Evolutionary conservation across 2,329 filamentous ascomycete species (phyloP).

Genomic region (Blastomyces parvus): DNA sequence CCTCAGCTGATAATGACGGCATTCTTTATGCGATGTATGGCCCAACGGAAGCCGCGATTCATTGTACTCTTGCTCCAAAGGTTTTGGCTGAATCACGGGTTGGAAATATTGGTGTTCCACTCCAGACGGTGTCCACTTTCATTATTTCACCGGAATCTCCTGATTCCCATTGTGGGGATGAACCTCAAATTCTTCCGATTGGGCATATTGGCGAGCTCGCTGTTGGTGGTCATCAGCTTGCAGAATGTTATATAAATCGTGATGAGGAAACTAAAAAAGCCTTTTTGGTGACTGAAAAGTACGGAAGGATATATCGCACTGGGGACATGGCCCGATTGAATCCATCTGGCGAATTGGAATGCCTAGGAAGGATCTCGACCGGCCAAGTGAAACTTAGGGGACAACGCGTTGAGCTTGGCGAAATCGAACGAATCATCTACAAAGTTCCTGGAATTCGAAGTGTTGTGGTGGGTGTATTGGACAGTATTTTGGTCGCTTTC

Average conservation of each 20-base stretch:
- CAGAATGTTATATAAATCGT: slow-evolving; percentile 71
- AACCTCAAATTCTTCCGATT: slow-evolving; percentile 48
- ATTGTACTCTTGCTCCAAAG: slow-evolving; percentile 66
- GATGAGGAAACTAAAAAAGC: slow-evolving; percentile 61
- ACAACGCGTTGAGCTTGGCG: slow-evolving; percentile 73
- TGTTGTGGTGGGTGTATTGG: slow-evolving; percentile 57
- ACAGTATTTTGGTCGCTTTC: slow-evolving; percentile 63
- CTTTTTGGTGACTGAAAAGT: slow-evolving; percentile 56
- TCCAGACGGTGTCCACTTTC: slow-evolving; percentile 73
- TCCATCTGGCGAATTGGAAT: slow-evolving; percentile 63
- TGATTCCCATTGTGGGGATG: slow-evolving; percentile 8
- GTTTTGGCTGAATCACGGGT: slow-evolving; percentile 50
- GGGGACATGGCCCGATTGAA: slow-evolving; percentile 70
- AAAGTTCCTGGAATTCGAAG: slow-evolving; percentile 53
- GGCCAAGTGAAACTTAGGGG: slow-evolving; percentile 82
- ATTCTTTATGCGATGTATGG: slow-evolving; percentile 92
- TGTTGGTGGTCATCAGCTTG: slow-evolving; percentile 70
- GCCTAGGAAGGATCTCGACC: slow-evolving; percentile 65
- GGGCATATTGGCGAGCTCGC: slow-evolving; percentile 71
- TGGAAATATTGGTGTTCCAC: slow-evolving; percentile 64
- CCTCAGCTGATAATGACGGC: slow-evolving; percentile 42
- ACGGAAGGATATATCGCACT: slow-evolving; percentile 69
- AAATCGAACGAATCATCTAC: slow-evolving; percentile 67
- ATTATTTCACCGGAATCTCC: slow-evolving; percentile 47
- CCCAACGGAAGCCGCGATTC: slow-evolving; percentile 83